Base-by-base conservation (phyloP, 139 green algal species). In the Desmodesmus armatus region DNA sequence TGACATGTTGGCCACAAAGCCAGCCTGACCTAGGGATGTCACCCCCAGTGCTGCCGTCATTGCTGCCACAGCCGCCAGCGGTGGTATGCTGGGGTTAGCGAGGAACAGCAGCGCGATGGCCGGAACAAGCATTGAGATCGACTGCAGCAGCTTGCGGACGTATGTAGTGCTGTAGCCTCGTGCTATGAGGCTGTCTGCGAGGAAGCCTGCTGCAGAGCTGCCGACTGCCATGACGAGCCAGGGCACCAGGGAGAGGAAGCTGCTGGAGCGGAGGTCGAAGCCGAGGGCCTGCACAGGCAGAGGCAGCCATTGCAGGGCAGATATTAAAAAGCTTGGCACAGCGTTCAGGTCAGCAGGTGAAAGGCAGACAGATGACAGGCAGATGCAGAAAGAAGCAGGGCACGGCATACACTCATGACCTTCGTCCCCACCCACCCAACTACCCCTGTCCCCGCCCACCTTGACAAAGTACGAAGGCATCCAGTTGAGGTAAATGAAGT, bases 401-500 rank as follows among this genome's bases (percentile, higher is more conserved):
- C n/a, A n/a, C n/a, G n/a, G n/a, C n/a, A n/a, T n/a, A n/a, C n/a
- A n/a, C n/a, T n/a, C n/a, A n/a, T n/a, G n/a, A n/a, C n/a, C n/a
- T n/a, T n/a, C n/a, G n/a, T n/a, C n/a, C n/a, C n/a, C n/a, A n/a
- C n/a, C n/a, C n/a, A n/a, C n/a, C n/a, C n/a, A n/a, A n/a, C n/a
- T n/a, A n/a, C n/a, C n/a, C 13, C 47, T 55, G 47, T 21, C 13
- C 47, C 47, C 31, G 23, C 80, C 1, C 55, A 95, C 91, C 82
- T 89, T 87, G 78, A 91, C 91, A 80, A 98, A 98, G 87, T 97
- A 98, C 15, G 95, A 94, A 6, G 96, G 96, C 92, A 98, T 96
- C 96, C 96, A 98, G 90, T 95, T 97, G 37, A 98, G 94, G 90
- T 97, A 98, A 62, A 98, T 97, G 88, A 98, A 98, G 88, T 98